Percentiles rank a stretch among this genome's conserved stretches.
phyloP scores from a whole-genome alignment of 1,139 yeast genomes.

The Nakaseomyces nivariensis region DNA sequence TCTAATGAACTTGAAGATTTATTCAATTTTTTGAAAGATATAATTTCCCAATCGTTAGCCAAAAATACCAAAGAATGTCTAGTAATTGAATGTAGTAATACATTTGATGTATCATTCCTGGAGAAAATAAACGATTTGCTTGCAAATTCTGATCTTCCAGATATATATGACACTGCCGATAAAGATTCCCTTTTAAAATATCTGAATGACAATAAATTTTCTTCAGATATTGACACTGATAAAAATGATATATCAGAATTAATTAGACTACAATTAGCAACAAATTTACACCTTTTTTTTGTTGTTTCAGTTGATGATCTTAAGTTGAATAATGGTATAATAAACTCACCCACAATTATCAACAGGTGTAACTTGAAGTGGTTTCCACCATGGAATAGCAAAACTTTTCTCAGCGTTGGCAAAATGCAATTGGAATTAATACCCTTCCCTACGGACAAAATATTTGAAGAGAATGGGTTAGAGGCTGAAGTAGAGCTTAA shows the following conservation, averaged over 20 bases:
- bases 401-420: background rate
- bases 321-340: constrained; percentile 35
- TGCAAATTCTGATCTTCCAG: constrained; percentile 91
- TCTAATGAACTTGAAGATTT: constrained; percentile 54
- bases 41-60: constrained; percentile 42
- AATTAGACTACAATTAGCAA: constrained; percentile 64
- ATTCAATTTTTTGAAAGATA: constrained; percentile 49
- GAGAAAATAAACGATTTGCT: constrained; percentile 87
- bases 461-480: background rate
- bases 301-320: constrained; percentile 51
- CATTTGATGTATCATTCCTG: constrained; percentile 66
- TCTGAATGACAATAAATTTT: constrained; percentile 41
- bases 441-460: background rate
- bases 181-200: constrained; percentile 41
- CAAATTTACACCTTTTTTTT: constrained; percentile 74
- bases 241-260: constrained; percentile 51
- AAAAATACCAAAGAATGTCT: constrained; percentile 60
- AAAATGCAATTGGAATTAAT: background rate
- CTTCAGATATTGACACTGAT: constrained; percentile 26
- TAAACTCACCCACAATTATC: constrained; percentile 82
- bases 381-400: constrained; percentile 32
- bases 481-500: background rate
- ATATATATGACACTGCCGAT: constrained; percentile 76
- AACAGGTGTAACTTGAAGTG: constrained; percentile 84
- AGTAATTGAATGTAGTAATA: constrained; percentile 71